A percentile compares a stretch with the other conserved stretches of the same genome.
Evolutionary conservation across 2,329 filamentous ascomycete species (phyloP).

Genomic region (Cordyceps tenuipes): DNA sequence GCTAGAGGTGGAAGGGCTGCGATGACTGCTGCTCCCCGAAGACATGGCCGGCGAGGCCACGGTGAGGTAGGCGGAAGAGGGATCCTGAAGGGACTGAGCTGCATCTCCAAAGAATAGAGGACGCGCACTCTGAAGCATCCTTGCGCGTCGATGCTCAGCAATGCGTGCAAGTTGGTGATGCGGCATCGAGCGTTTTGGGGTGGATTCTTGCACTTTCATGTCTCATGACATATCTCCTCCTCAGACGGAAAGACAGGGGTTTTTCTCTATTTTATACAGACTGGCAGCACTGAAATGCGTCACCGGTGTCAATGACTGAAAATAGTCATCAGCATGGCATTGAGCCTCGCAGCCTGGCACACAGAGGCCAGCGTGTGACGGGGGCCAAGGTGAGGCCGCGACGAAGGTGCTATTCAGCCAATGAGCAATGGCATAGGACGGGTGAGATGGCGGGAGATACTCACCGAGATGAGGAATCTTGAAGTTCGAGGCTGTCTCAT

Average conservation of each 20-base stretch:
- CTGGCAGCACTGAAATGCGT: not conserved
- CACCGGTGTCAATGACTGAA: not conserved
- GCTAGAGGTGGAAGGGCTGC: constrained; percentile 15
- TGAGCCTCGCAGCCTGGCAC: not conserved
- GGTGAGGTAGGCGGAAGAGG: not conserved
- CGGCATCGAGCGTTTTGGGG: not conserved
- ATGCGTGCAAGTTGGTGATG: not conserved
- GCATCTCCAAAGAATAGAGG: not conserved
- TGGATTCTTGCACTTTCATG: constrained; percentile 3
- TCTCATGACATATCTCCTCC: not conserved
- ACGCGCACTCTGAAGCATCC: constrained; percentile 18
- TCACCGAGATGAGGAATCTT: not conserved
- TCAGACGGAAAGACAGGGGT: not conserved
- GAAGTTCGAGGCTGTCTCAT: not conserved
- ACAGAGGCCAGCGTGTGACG: not conserved
- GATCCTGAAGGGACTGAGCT: constrained; percentile 12
- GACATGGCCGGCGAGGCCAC: constrained; percentile 14
- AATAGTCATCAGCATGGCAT: not conserved
- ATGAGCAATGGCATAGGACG: not conserved
- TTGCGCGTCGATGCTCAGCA: not conserved
- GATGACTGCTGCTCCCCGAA: constrained; percentile 7
- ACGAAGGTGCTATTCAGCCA: not conserved
- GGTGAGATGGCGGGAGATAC: not conserved
- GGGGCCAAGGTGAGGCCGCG: not conserved
- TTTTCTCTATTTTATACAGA: not conserved